Base-by-base conservation (phyloP, 805 yeast genomes). In the Sungouiella thailandica region DNA sequence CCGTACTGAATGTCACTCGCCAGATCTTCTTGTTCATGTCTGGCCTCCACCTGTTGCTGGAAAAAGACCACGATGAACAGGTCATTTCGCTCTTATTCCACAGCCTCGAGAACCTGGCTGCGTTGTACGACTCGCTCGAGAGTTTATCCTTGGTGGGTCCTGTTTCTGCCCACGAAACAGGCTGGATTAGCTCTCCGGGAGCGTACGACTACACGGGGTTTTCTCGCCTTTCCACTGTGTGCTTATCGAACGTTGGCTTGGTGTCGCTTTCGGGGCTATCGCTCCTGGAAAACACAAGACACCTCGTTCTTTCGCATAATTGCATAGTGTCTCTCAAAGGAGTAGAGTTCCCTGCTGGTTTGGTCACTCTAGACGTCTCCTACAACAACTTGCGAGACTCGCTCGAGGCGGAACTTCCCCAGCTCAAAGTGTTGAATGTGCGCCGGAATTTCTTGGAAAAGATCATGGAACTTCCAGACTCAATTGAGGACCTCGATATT, bases 291-390 rank as follows among this genome's bases (percentile, higher is more conserved):
- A 23, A 25, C 5, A 29, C 34, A 13, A 30, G 16, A 18, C 32
- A 34, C 17, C 27, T 37, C 7, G 23, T 26, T 22, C 15, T 37
- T 3, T 34, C 35, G 2, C 22, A 28, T 23, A 37, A 37, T 18
- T 17, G 22, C 12, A 29, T 37, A 18, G 23, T 18, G 10, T 11
- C 17, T 8, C 16, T 37, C 8, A 32, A 24, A 9, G 31, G 31
- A 3, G 17, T 15, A 11, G 15, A 10, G 7, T 13, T 37, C n/a
- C 39, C 41, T 2, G 28, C 17, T 7, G 25, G 17, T n/a, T 18
- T 37, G 18, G 17, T 17, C 10, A 15, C 23, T 10, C 32, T 37
- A 17, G 37, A 37, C 17, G 17, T 37, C 11, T 37, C 41, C 16
- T 19, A 27, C 19, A 37, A 37, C 17, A 20, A 18, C 25, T 17